These are phyloP conservation scores for Dacryopinax primogenitus DNA, from an alignment of 768 basidiomycete species.

Conservation along the genomic window DNA sequence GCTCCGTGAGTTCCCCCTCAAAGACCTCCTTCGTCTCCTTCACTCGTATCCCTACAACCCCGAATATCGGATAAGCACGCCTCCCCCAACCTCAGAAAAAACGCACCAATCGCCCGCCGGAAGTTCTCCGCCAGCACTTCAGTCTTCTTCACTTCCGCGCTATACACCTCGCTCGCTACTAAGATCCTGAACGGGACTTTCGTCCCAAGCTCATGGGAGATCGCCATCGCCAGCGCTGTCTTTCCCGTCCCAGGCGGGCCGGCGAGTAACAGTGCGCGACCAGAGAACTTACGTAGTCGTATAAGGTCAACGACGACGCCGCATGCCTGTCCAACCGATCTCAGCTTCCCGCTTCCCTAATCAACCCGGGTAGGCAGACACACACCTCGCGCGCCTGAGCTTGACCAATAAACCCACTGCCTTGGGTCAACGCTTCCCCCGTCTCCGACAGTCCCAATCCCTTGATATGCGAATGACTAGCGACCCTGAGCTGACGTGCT, in stretches of 20 bases:
- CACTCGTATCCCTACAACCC: conserved; percentile 67
- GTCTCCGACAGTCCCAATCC: conserved; percentile 82
- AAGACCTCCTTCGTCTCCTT: conserved; percentile 99
- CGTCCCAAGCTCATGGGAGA: conserved; percentile 83
- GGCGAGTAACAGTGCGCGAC: conserved; percentile 79
- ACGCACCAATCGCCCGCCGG: conserved; percentile 85
- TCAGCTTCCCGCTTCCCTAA: neutral
- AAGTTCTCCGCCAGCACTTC: conserved; percentile 93
- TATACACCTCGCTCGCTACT: conserved; percentile 96
- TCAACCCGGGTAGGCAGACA: neutral
- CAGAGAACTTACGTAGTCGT: conserved; percentile 85
- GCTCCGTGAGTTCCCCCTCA: conserved; percentile 94
- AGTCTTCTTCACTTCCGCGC: conserved; percentile 96
- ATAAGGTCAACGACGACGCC: conserved; percentile 81
- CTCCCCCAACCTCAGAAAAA: neutral
- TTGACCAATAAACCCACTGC: conserved; percentile 86
- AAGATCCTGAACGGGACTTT: conserved; percentile 98
- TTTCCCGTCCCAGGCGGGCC: conserved; percentile 97
- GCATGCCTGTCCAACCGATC: conserved; percentile 49
- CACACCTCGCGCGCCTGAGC: conserved; percentile 75
- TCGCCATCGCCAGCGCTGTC: conserved; percentile 89
- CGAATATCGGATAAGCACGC: neutral
- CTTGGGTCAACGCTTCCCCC: conserved; percentile 57
- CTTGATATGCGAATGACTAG: conserved; percentile 93
- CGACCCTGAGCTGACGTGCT: conserved; percentile 28